Evolutionary conservation across 305 asterid species (phyloP).

Genomic region (Ajuga reptans): DNA sequence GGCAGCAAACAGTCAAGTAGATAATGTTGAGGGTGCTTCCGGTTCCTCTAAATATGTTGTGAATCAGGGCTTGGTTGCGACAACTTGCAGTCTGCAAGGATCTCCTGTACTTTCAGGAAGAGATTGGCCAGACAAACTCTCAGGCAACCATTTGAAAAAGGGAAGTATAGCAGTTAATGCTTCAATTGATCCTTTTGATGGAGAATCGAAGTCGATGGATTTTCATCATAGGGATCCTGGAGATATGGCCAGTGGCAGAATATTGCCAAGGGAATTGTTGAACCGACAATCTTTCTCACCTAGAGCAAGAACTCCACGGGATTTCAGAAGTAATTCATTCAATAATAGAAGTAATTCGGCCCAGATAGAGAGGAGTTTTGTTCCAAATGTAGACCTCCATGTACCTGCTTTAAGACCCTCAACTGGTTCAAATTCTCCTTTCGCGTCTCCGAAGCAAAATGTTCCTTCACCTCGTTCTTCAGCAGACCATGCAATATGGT

Average conservation of each 20-base stretch:
- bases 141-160: slow-evolving; percentile 32
- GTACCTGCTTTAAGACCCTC: slow-evolving; percentile 40
- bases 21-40: slow-evolving; percentile 35
- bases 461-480: slow-evolving; percentile 40
- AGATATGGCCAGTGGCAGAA: slow-evolving; percentile 35
- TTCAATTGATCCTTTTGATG: slow-evolving; percentile 29
- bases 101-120: slow-evolving; percentile 45
- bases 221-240: slow-evolving; percentile 42
- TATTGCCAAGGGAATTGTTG: slow-evolving; percentile 44
- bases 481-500: slow-evolving; percentile 41
- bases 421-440: slow-evolving; percentile 42
- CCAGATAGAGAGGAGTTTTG: slow-evolving; percentile 54
- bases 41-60: slow-evolving; percentile 38
- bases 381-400: slow-evolving; percentile 34
- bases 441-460: slow-evolving; percentile 56
- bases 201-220: slow-evolving; percentile 43
- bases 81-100: slow-evolving; percentile 45
- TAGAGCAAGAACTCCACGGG: slow-evolving; percentile 51
- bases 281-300: slow-evolving; percentile 58
- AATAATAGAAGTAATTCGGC: slow-evolving; percentile 35
- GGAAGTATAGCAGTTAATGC: slow-evolving; percentile 26
- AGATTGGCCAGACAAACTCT: slow-evolving; percentile 30
- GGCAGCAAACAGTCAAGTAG: slow-evolving; percentile 38
- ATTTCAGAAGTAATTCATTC: slow-evolving; percentile 49
- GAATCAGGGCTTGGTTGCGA: slow-evolving; percentile 34